Conservation (phyloP, 768 basidiomycete genomes). For the Podaxis carcinomalis region DNA sequence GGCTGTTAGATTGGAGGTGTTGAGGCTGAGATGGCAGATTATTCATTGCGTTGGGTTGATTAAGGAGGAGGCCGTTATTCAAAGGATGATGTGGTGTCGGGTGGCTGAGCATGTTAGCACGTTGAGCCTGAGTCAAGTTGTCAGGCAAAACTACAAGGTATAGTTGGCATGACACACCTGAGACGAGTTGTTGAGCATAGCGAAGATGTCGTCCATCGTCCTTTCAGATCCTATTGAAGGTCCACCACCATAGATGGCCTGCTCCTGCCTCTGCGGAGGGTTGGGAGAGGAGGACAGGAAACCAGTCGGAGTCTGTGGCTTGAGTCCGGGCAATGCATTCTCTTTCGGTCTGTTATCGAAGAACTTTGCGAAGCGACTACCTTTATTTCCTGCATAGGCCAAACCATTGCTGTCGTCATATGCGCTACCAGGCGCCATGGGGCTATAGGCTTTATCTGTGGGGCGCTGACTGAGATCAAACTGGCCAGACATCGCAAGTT, state of each 20-base stretch:
- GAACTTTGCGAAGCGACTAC: slow-evolving; percentile 85
- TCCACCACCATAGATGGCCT: slow-evolving; percentile 25
- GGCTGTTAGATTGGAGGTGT: slow-evolving; percentile 40
- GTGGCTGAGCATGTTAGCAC: slow-evolving; percentile 22
- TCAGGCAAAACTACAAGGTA: background rate
- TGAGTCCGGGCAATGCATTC: slow-evolving; percentile 25
- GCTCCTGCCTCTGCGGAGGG: slow-evolving; percentile 45
- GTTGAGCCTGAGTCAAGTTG: slow-evolving; percentile 24
- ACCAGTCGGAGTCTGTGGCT: slow-evolving; percentile 32
- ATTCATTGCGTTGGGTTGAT: slow-evolving; percentile 22
- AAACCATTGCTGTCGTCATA: background rate
- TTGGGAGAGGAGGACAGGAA: slow-evolving; percentile 43
- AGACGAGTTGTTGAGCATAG: slow-evolving; percentile 73
- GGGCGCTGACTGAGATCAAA: background rate
- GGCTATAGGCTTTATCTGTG: background rate
- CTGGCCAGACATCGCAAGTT: slow-evolving; percentile 13
- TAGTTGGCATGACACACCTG: slow-evolving; percentile 47
- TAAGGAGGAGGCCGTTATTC: slow-evolving; percentile 28
- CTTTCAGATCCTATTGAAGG: slow-evolving; percentile 36
- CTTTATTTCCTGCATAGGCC: slow-evolving; percentile 54
- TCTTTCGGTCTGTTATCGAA: slow-evolving; percentile 73
- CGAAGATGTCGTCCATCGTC: slow-evolving; percentile 76
- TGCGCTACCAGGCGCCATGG: background rate
- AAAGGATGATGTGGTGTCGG: slow-evolving; percentile 15
- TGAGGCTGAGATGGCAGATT: slow-evolving; percentile 27